Percentiles rank a stretch among this genome's conserved stretches.
Evolutionary conservation across 1,139 yeast species (phyloP).

Genomic region (Arxiozyma slooffiae): DNA sequence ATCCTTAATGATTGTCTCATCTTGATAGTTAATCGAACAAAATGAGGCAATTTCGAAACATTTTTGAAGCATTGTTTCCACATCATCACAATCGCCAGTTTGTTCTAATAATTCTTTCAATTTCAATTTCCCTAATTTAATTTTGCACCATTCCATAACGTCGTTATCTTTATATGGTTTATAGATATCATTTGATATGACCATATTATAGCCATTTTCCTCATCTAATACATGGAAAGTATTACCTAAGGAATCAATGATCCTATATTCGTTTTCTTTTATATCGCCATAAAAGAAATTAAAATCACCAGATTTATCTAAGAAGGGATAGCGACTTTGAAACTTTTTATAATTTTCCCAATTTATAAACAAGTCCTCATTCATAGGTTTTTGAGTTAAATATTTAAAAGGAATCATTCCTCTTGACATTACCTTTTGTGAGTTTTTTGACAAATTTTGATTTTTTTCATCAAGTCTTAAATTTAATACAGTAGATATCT

Average conservation of each 20-base stretch:
- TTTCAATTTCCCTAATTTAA: conserved; percentile 40
- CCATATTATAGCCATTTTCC: conserved; percentile 13
- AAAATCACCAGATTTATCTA: conserved; percentile 69
- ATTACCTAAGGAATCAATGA: conserved; percentile 26
- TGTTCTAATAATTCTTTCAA: conserved; percentile 36
- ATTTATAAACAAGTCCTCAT: conserved; percentile 33
- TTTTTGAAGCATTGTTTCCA: conserved; percentile 39
- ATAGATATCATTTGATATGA: conserved; percentile 31
- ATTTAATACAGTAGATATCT: conserved; percentile 68
- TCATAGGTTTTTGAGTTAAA: conserved; percentile 29
- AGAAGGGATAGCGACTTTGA: conserved; percentile 16
- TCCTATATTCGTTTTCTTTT: conserved; percentile 30
- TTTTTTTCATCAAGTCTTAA: conserved; percentile 32
- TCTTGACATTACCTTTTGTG: conserved; percentile 42
- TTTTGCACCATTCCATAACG: conserved; percentile 67
- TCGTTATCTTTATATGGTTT: conserved; percentile 37
- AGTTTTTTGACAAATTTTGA: conserved; percentile 23
- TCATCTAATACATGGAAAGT: conserved; percentile 36
- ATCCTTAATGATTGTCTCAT: conserved; percentile 23
- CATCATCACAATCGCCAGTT: conserved; percentile 16
- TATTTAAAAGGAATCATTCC: conserved; percentile 61
- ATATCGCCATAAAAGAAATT: conserved; percentile 64
- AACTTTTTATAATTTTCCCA: conserved; percentile 37
- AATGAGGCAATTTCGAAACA: conserved; percentile 48
- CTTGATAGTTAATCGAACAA: conserved; percentile 30